Base-by-base conservation (phyloP, 1,284 basidiomycete genomes). In the Salmacisia buchloeana region DNA sequence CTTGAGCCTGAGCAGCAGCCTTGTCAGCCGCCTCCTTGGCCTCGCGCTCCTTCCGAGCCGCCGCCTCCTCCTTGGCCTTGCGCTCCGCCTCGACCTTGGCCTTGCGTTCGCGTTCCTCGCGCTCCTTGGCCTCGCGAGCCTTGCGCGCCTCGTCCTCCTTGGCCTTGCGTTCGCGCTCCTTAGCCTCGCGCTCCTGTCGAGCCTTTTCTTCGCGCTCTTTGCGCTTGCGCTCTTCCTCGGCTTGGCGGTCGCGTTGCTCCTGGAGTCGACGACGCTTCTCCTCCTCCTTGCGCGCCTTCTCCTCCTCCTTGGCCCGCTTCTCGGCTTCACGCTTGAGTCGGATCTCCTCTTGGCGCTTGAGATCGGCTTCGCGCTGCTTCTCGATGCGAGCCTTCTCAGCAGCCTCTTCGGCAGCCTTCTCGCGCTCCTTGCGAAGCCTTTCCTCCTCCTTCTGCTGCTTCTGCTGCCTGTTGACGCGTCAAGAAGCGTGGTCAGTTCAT, bases 371-470 rank as follows among this genome's bases (percentile, higher is more conserved):
- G 67, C 77, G 87, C 73, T 85, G 87, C 81, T 85, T 86, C 65
- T 85, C 84, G 64, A 84, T 83, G 74, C 87, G 86, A 60, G 86
- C 86, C 68, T 88, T 87, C 34, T 83, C 82, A 27, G 86, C 87
- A 43, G 83, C 84, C 58, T 77, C 76, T 36, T 66, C 76, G 45
- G 72, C 73, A 39, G 69, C 74, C 56, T 68, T 68, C 66, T 75
- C 77, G 87, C 45, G 85, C 86, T 75, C 92, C 89, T 79, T 92
- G 89, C 23, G 88, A 89, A 45, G 89, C 88, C 79, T 88, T 86
- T 69, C 77, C 59, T 92, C 91, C 74, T 97, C 94, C 78, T 94
- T 94, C 60, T 89, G 90, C 72, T 87, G 84, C 82, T 94, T 94
- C 82, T 94, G 91, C 80, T 86, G 86, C 82, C 92, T 94, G 73